A percentile compares a stretch with the other conserved stretches of the same genome.
Evolutionary conservation across 768 basidiomycete genomes (phyloP).

Genomic region (Postia placenta): DNA sequence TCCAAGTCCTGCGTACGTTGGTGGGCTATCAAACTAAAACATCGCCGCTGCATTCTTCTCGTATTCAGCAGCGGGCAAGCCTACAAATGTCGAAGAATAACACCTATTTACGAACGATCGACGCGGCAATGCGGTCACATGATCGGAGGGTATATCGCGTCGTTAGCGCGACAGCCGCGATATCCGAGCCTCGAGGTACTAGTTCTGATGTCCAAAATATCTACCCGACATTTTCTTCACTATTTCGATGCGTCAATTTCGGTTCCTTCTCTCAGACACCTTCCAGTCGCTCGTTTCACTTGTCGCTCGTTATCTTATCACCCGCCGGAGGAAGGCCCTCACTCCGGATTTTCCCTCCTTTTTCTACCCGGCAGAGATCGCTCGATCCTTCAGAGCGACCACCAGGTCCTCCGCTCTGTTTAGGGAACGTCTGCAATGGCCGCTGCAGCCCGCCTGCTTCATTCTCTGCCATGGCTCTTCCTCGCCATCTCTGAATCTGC

Average conservation of each 20-base stretch:
- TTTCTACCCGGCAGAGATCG: neutral
- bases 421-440: constrained; percentile 13
- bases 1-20: too few relatives aligned
- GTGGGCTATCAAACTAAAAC: too few relatives aligned
- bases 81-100: too few relatives aligned
- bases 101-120: too few relatives aligned
- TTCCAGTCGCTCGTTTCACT: constrained; percentile 1
- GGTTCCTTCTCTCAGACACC: neutral
- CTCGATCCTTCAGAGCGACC: constrained; percentile 2
- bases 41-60: too few relatives aligned
- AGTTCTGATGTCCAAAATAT: neutral
- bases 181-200: neutral
- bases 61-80: too few relatives aligned
- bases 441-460: constrained; percentile 11
- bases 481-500: constrained; percentile 6
- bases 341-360: neutral
- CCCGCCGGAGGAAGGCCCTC: neutral
- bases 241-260: too few relatives aligned
- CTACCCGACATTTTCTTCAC: neutral
- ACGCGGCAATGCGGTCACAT: neutral
- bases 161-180: neutral
- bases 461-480: constrained; percentile 10
- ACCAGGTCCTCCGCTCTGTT: neutral
- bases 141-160: neutral
- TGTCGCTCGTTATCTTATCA: constrained; percentile 13